Percentiles rank a stretch among this genome's conserved stretches.
Evolutionary conservation across 2,329 filamentous ascomycete species (phyloP).

Genomic region (Fusarium albosuccineum): DNA sequence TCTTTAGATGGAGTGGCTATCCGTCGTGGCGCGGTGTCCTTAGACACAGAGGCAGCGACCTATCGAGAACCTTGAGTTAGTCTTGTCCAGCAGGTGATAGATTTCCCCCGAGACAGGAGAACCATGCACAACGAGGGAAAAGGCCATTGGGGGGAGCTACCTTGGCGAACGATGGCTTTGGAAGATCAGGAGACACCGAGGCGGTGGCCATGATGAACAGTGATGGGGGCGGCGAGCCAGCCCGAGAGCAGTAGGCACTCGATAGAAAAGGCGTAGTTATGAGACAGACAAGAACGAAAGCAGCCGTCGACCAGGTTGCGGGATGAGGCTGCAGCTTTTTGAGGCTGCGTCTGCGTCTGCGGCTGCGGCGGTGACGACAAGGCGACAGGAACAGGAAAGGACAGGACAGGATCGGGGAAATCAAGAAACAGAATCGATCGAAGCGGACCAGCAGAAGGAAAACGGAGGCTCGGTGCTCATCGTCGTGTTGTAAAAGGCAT

Average conservation of each 20-base stretch:
- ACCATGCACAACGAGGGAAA: conserved; percentile 23
- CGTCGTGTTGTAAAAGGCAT: conserved; percentile 61
- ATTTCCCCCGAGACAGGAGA: conserved; percentile 11
- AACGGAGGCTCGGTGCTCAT: conserved; percentile 67
- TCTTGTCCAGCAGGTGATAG: conserved; percentile 18
- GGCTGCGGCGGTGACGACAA: conserved; percentile 43
- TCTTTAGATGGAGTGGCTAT: conserved; percentile 45
- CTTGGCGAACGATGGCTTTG: conserved; percentile 82
- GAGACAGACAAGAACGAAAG: conserved; percentile 31
- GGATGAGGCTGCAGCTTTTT: conserved; percentile 37
- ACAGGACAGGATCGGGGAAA: conserved; percentile 52
- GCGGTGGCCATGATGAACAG: conserved; percentile 60
- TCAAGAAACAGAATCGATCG: conserved; percentile 69
- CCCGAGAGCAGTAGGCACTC: conserved; percentile 29
- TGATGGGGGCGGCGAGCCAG: conserved; percentile 41
- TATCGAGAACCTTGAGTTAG: conserved; percentile 48
- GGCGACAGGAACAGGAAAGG: conserved; percentile 45
- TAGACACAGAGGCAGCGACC: conserved; percentile 62
- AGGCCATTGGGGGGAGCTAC: conserved; percentile 56
- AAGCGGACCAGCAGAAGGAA: conserved; percentile 63
- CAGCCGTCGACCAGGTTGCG: conserved; percentile 32
- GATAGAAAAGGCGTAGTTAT: conserved; percentile 33
- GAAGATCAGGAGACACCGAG: conserved; percentile 60
- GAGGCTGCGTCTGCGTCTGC: conserved; percentile 35
- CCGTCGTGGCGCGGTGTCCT: conserved; percentile 45